Evolutionary conservation across 257 asterid genomes (phyloP), one percentile per base, ranked within the genome.

Genomic region (Forsythia suspensa): DNA sequence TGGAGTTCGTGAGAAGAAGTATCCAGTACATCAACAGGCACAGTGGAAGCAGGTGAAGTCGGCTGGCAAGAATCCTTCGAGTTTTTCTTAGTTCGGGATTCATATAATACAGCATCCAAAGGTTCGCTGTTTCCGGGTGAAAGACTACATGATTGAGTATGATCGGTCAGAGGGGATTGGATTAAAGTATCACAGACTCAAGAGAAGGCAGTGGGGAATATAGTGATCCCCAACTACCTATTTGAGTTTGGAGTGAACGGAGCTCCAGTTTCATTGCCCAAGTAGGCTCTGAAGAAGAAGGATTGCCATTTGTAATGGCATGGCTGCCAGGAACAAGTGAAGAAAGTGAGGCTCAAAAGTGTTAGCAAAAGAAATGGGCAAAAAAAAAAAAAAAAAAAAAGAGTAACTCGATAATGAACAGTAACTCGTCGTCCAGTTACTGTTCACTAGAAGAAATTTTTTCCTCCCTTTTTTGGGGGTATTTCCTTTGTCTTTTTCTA

Each of bases 241-340:
- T 85, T 76, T 75, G 91, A 82, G 83, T 94, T 94, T 94, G 98
- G 98, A 90, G 83, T 87, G 98, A 95, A 95, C 97, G 98, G 96
- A 95, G 98, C 96, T 92, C 98, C 89, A 76, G 38, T 90, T 90
- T 90, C 94, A 44, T 79, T 36, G 89, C 87, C 97, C 93, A 86
- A 75, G 76, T n/a, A 87, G 92, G 93, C 90, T 86, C 91, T 6
- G 87, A 91, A 88, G 97, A 83, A 84, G 97, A 86, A 88, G 91
- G 76, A 75, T 86, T 89, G 90, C 90, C 91, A 87, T 92, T 86
- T 85, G 87, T 67, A 73, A 71, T 24, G 85, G 90, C 91, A 83
- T 87, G 91, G 90, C 86, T 84, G 80, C 88, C 90, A 52, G 79
- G 74, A 77, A 86, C n/a, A n/a, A n/a, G n/a, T n/a, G n/a, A n/a